These are phyloP conservation scores for Lactuca saligna DNA, from an alignment of 129 eudicot species.

Conservation along the genomic window DNA sequence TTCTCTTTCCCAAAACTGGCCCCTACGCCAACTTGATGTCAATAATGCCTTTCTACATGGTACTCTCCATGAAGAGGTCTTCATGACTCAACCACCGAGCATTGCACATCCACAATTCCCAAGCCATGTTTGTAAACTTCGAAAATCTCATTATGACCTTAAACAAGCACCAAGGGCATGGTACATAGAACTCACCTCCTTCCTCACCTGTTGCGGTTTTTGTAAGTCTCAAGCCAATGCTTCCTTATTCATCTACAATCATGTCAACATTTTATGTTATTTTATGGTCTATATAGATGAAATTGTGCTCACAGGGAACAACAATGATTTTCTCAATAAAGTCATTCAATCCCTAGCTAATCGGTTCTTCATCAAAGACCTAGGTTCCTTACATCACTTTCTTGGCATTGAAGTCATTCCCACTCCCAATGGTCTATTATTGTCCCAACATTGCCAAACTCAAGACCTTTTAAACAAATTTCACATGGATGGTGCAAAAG, in stretches of 20 bases:
- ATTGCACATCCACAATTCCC: not conserved
- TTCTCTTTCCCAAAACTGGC: too few species aligned
- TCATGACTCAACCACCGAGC: not conserved
- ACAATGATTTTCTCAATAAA: not conserved
- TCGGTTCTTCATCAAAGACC: conserved; percentile 19
- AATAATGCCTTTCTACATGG: not conserved
- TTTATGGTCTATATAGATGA: not conserved
- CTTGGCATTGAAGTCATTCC: conserved; percentile 13
- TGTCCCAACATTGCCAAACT: not conserved
- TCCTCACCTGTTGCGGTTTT: not conserved
- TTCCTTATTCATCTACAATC: not conserved
- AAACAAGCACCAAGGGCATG: not conserved
- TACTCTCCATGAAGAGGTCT: not conserved
- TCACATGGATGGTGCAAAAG: conserved; percentile 8
- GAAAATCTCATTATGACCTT: conserved; percentile 2
- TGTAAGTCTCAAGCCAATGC: too few species aligned
- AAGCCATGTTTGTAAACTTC: not conserved
- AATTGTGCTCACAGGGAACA: not conserved
- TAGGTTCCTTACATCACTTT: conserved; percentile 9
- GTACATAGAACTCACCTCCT: not conserved
- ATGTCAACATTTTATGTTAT: not conserved
- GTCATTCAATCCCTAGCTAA: not conserved
- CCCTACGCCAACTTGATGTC: too few species aligned
- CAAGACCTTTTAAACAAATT: not conserved
- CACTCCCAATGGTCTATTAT: not conserved